Conservation (phyloP, 192 early-diverging fungal genomes). For the Coemansia sp. region DNA sequence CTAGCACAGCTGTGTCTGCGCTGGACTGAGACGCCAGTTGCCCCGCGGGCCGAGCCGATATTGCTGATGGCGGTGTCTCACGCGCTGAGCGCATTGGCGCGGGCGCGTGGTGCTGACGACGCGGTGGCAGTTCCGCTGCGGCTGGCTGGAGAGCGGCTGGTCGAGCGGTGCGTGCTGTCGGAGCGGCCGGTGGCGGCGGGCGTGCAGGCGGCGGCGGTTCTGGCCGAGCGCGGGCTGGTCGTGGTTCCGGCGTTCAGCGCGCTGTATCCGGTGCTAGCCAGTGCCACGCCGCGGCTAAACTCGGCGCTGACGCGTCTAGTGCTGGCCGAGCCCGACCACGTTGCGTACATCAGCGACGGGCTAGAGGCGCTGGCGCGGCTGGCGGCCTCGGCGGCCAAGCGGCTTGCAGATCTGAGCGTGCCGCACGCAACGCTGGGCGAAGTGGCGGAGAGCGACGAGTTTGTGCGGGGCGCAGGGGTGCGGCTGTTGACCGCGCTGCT, state of each 20-base stretch:
- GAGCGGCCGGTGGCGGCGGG: conserved; percentile 28
- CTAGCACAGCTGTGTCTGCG: conserved; percentile 21
- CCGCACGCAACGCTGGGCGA: conserved; percentile 11
- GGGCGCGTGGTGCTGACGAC: not conserved
- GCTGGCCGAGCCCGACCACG: conserved; percentile 1
- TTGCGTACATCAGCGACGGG: not conserved
- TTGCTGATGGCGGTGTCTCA: conserved; percentile 12
- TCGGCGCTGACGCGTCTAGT: conserved; percentile 21
- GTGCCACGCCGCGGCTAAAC: conserved; percentile 15
- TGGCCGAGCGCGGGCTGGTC: conserved; percentile 6
- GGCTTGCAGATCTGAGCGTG: conserved; percentile 17
- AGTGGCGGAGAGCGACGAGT: conserved; percentile 19
- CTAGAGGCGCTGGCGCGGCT: conserved; percentile 18
- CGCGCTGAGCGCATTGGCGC: conserved; percentile 9
- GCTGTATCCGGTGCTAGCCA: conserved; percentile 23
- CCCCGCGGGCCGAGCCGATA: not conserved
- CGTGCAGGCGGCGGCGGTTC: conserved; percentile 10
- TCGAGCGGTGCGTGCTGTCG: conserved; percentile 16
- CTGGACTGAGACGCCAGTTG: conserved; percentile 6
- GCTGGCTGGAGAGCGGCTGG: conserved; percentile 22
- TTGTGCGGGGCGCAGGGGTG: conserved; percentile 14
- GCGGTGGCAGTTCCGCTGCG: conserved; percentile 20
- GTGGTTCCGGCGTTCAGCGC: conserved; percentile 3
- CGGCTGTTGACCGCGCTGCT: conserved; percentile 29
- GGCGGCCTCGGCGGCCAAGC: conserved; percentile 4